Base-by-base conservation (phyloP, 192 early-diverging fungal genomes). In the Entrophospora sp. region DNA sequence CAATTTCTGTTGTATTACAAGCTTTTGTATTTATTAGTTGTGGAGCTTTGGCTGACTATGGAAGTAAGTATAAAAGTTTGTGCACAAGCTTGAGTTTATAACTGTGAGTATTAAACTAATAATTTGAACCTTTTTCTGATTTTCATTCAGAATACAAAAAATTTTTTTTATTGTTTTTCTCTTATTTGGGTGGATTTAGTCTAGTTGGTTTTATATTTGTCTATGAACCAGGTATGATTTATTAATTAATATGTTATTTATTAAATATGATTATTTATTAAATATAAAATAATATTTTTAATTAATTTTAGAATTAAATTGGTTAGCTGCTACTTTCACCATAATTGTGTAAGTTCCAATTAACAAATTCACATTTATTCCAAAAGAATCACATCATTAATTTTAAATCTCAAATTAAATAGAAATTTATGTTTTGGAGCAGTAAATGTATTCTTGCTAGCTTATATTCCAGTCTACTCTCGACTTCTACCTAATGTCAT, bases 401-500 rank as follows among this genome's bases (percentile, higher is more conserved):
- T 28, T 13, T 51, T 30, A 10, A 8, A 14, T 30, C 16, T 14
- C 9, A 14, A 27, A 20, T 20, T 3, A 3, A 14, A 46, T 22
- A 62, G 66, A 8, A 77, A 72, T 45, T 58, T 83, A 6, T 68
- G 69, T 14, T 83, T 73, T 40, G 81, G 81, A 9, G 73, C 75
- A 24, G 69, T 65, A 35, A 71, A 62, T 67, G 81, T 83, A n/a
- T 71, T 83, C 31, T 83, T 77, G 36, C 74, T 79, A 3, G 75
- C 77, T 27, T 83, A 81, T 61, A 69, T 83, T 66, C 81, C 80
- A 6, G 71, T 71, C n/a, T 37, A 77, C 16, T 46, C 71, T 6
- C 73, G 75, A 30, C 68, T 71, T 32, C 75, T 75, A n/a, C 71
- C 78, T 25, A 12, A 66, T 9, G 73, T 78, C 30, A 55, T 69